phyloP scores from a whole-genome alignment of 345 rosid genomes.

The Syzygium oleosum region DNA sequence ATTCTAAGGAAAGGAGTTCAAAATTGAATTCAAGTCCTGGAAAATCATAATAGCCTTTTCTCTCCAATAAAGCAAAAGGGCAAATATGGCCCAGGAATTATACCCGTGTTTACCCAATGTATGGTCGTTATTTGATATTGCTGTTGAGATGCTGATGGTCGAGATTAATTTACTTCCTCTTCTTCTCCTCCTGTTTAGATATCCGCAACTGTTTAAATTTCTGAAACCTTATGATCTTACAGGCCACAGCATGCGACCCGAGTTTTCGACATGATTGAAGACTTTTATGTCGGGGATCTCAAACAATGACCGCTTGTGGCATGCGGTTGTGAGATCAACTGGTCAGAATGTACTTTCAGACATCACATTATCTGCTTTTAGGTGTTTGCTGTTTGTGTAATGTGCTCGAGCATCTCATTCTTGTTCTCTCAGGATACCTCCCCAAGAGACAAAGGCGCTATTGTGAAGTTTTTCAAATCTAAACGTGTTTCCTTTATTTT shows the following conservation, averaged over 20 bases:
- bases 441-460: neutral
- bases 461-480: neutral
- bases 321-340: neutral
- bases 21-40: neutral
- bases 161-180: neutral
- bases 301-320: constrained; percentile 6
- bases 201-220: neutral
- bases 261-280: constrained; percentile 78
- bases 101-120: neutral
- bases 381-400: neutral
- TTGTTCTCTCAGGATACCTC: neutral
- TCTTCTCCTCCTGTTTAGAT: neutral
- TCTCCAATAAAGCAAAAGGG: neutral
- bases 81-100: neutral
- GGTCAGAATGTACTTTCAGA: neutral
- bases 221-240: neutral
- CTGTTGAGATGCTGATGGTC: neutral
- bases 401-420: neutral
- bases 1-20: neutral
- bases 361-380: neutral
- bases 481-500: neutral
- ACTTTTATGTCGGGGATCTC: constrained; percentile 68
- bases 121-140: neutral
- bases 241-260: constrained; percentile 84
- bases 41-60: neutral